Conservation (phyloP, 169 alveolate species). For the Babesia sp. region DNA sequence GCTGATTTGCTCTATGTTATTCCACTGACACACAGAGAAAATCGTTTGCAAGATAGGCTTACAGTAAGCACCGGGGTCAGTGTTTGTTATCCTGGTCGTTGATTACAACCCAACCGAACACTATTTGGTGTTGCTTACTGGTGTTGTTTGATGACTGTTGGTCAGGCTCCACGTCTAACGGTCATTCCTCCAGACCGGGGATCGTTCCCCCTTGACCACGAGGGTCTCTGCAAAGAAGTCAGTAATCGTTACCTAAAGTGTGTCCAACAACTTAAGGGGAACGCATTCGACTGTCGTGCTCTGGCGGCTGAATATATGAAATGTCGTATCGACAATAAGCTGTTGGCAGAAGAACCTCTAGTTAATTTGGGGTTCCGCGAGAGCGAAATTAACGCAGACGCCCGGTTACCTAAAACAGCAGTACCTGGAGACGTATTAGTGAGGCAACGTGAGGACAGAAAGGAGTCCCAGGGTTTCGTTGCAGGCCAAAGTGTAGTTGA, state of each 20-base stretch:
- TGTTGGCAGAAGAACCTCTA: conserved; percentile 54
- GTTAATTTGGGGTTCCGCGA: conserved; percentile 55
- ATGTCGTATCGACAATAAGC: conserved; percentile 65
- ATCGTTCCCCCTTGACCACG: conserved; percentile 73
- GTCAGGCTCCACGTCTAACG: conserved; percentile 34
- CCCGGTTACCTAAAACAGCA: background rate
- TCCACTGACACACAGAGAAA: no score
- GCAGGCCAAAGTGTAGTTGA: conserved; percentile 53
- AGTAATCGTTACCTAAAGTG: conserved; percentile 48
- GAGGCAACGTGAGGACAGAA: conserved; percentile 31
- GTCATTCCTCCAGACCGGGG: conserved; percentile 76
- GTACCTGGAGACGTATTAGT: conserved; percentile 23
- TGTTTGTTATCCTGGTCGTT: no score
- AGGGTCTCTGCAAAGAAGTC: conserved; percentile 53
- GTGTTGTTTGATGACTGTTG: conserved; percentile 45
- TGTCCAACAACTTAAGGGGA: conserved; percentile 38
- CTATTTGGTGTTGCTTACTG: background rate
- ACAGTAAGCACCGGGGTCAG: no score
- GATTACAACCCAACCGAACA: background rate
- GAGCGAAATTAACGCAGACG: conserved; percentile 11
- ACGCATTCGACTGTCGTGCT: conserved; percentile 57
- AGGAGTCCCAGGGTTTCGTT: conserved; percentile 53
- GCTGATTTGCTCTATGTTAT: no score
- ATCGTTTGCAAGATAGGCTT: no score
- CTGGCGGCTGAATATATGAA: conserved; percentile 61